Conservation (phyloP, 352 stramenopile genomes). For the Pythium apleroticum region DNA sequence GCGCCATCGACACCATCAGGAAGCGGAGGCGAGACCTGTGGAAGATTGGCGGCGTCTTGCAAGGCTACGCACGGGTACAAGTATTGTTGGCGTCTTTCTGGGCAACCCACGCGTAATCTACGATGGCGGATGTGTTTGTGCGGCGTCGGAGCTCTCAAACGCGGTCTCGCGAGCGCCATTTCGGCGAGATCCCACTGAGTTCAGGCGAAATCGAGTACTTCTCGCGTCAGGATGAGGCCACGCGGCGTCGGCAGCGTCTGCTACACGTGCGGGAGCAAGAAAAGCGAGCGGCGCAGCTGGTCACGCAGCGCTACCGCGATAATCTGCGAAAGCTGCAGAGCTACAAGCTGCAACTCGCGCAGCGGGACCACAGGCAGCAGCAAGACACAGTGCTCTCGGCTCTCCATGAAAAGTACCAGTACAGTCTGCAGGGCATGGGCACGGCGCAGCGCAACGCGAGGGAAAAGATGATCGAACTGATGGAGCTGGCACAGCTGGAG, state of each 20-base stretch:
- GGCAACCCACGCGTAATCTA: too few species aligned
- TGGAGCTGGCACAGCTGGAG: slow-evolving; percentile 51
- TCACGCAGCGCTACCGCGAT: slow-evolving; percentile 70
- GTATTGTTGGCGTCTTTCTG: too few species aligned
- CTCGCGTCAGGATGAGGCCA: slow-evolving; percentile 51
- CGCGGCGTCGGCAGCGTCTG: slow-evolving; percentile 47
- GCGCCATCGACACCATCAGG: background rate
- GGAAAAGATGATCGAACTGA: slow-evolving; percentile 51
- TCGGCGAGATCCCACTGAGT: slow-evolving; percentile 64
- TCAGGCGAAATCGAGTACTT: slow-evolving; percentile 61
- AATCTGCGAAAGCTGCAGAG: slow-evolving; percentile 56
- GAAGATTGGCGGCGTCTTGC: background rate
- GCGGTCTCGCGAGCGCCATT: background rate
- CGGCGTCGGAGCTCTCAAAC: slow-evolving; percentile 17
- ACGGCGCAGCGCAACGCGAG: slow-evolving; percentile 60
- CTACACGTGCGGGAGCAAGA: slow-evolving; percentile 62
- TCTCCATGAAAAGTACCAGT: slow-evolving; percentile 52
- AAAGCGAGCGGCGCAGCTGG: slow-evolving; percentile 55
- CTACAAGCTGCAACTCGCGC: slow-evolving; percentile 30
- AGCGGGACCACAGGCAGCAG: slow-evolving; percentile 30
- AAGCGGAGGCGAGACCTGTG: background rate
- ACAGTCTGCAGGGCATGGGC: slow-evolving; percentile 61
- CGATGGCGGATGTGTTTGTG: slow-evolving; percentile 26
- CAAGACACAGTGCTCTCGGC: slow-evolving; percentile 46
- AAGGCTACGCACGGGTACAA: background rate